These are phyloP conservation scores for Annulohypoxylon moriforme DNA, from an alignment of 495 filamentous ascomycete genomes.

Conservation along the genomic window DNA sequence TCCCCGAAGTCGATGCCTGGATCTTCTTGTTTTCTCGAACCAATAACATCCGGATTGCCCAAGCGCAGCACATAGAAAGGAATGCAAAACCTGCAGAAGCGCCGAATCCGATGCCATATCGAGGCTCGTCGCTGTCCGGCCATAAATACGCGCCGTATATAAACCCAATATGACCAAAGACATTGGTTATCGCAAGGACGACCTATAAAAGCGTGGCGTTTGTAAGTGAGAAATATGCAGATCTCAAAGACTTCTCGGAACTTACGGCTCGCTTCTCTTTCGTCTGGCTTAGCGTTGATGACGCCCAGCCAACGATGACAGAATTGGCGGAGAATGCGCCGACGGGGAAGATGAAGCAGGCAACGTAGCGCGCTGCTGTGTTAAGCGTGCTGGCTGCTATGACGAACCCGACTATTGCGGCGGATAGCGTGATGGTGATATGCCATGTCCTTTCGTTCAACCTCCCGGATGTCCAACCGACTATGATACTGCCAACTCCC, in stretches of 20 bases:
- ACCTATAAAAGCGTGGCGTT: conserved; percentile 25
- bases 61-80: conserved; percentile 36
- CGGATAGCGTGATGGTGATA: conserved; percentile 51
- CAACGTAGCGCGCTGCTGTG: conserved; percentile 54
- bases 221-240: neutral
- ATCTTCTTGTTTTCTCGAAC: conserved; percentile 35
- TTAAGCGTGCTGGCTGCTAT: conserved; percentile 52
- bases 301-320: conserved; percentile 59
- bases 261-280: conserved; percentile 56
- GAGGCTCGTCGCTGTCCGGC: conserved; percentile 56
- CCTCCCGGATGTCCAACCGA: conserved; percentile 54
- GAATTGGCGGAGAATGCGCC: conserved; percentile 59
- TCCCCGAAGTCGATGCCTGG: conserved; percentile 5
- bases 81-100: conserved; percentile 43
- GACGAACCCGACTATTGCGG: conserved; percentile 59
- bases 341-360: conserved; percentile 57
- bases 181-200: conserved; percentile 59
- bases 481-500: conserved; percentile 48
- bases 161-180: conserved; percentile 57
- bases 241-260: neutral
- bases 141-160: conserved; percentile 62
- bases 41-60: conserved; percentile 33
- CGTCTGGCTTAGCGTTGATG: conserved; percentile 55
- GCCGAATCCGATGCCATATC: conserved; percentile 51
- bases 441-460: conserved; percentile 62